A percentile compares a stretch with the other conserved stretches of the same genome.
Evolutionary conservation across 495 filamentous ascomycete genomes (phyloP).

Genomic region (Neurospora sp.): DNA sequence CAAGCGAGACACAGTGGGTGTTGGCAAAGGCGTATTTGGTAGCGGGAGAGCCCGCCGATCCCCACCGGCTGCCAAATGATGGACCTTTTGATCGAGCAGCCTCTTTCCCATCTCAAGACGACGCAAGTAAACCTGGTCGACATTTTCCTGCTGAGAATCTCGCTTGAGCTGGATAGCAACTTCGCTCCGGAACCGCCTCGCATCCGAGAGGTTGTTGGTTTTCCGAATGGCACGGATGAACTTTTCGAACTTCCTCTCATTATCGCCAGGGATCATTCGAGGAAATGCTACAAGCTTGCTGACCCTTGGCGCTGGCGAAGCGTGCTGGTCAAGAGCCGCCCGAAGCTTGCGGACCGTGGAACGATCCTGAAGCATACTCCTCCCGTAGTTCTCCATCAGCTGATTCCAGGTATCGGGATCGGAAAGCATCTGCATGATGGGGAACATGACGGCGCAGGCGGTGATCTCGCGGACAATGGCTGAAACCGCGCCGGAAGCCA

Average conservation of each 20-base stretch:
- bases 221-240: constrained; percentile 86
- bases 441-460: constrained; percentile 62
- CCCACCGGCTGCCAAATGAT: constrained; percentile 62
- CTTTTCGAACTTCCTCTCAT: constrained; percentile 85
- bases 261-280: constrained; percentile 52
- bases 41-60: constrained; percentile 32
- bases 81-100: constrained; percentile 81
- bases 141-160: constrained; percentile 65
- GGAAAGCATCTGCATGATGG: constrained; percentile 58
- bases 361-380: constrained; percentile 83
- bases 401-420: constrained; percentile 98
- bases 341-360: constrained; percentile 91
- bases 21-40: constrained; percentile 14
- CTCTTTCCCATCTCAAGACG: constrained; percentile 85
- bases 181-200: constrained; percentile 81
- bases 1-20: constrained; percentile 42
- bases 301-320: constrained; percentile 66
- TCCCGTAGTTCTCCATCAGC: constrained; percentile 79
- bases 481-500: constrained; percentile 67
- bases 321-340: constrained; percentile 90
- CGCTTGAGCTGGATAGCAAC: constrained; percentile 86
- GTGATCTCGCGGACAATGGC: constrained; percentile 80
- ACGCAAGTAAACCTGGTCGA: constrained; percentile 76
- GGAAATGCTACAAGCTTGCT: constrained; percentile 50
- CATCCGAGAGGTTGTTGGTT: constrained; percentile 87